Conservation (phyloP, 768 basidiomycete species). For the Amanita muscaria region DNA sequence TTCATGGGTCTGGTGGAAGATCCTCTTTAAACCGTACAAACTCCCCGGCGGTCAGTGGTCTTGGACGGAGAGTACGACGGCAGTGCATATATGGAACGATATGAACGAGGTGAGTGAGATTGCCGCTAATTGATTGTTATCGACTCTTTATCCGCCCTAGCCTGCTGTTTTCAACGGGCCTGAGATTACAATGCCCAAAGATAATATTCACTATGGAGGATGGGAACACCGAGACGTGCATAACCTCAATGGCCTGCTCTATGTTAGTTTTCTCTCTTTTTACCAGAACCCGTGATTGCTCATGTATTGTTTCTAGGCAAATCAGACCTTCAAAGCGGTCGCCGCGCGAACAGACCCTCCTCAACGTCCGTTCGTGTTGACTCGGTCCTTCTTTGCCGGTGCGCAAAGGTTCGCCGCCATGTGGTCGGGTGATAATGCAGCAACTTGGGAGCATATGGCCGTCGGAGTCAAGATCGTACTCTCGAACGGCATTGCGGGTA, state of each 20-base stretch:
- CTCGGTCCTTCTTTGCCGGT: constrained; percentile 90
- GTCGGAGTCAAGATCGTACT: constrained; percentile 92
- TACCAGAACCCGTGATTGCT: neutral
- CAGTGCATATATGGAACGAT: constrained; percentile 96
- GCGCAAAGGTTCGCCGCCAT: constrained; percentile 94
- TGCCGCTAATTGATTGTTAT: neutral
- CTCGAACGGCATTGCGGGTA: constrained; percentile 79
- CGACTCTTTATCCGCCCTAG: constrained; percentile 19
- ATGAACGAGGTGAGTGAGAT: constrained; percentile 88
- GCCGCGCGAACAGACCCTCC: constrained; percentile 64
- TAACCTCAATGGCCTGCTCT: constrained; percentile 96
- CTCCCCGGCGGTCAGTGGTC: constrained; percentile 51
- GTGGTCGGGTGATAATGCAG: constrained; percentile 98
- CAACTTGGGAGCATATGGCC: constrained; percentile 96
- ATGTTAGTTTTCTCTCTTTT: constrained; percentile 35
- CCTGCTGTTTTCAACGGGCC: constrained; percentile 99
- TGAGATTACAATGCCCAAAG: constrained; percentile 71
- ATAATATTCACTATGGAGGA: constrained; percentile 76
- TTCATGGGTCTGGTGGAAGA: constrained; percentile 87
- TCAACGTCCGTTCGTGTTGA: constrained; percentile 89
- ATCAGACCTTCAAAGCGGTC: constrained; percentile 76
- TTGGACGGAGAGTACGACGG: constrained; percentile 74
- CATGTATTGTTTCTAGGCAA: constrained; percentile 43
- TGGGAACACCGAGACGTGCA: constrained; percentile 99
- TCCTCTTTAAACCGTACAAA: constrained; percentile 61